Base-by-base conservation (phyloP, 2,329 filamentous ascomycete species). In the Cladosporium sp. region DNA sequence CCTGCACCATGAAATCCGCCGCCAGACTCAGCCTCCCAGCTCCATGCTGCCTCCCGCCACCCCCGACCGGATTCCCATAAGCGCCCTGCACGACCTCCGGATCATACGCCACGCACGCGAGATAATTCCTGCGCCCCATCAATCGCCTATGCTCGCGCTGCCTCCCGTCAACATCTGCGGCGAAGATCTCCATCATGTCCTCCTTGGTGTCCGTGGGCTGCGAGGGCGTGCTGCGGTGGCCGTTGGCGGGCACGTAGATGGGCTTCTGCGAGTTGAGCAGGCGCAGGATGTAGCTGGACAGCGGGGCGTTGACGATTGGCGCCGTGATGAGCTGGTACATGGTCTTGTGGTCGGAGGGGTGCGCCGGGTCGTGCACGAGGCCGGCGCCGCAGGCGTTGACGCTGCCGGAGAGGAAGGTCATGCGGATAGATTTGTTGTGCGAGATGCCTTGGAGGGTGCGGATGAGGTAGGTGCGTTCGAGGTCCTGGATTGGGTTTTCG, bases 171-270 rank as follows among this genome's bases (percentile, higher is more conserved):
- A 93, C 89, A 63, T 98, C 93, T 7, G 86, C 88, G 64, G 93
- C 89, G 79, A 98, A 98, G 60, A 98, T 95, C 75, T 98, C 93
- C 87, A 98, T 95, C 93, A 98, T 98, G 72, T 98, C 93, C 70
- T 98, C 93, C 72, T 98, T 97, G 43, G 93, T 98, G 68, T 98
- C 93, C 1, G 85, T 86, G 1, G 86, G 84, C 10, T 43, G 38
- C 19, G 50, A 52, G 41, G 61, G 55, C 1, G 79, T 78, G 55
- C 76, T 80, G 58, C 82, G 77, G 60, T 84, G 81, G n/a, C 92
- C 92, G 70, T 98, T 98, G 51, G 81, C 78, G 0, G 93, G 93
- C 51, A 98, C 79, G 69, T 96, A 98, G 28, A 97, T 82, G 35
- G 87, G 82, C 70, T 92, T 93, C 73, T 91, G 92, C 76, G 87